A percentile compares a stretch with the other conserved stretches of the same genome.
Conservation (phyloP, 495 filamentous ascomycete genomes). For the Aspergillus cristatus region DNA sequence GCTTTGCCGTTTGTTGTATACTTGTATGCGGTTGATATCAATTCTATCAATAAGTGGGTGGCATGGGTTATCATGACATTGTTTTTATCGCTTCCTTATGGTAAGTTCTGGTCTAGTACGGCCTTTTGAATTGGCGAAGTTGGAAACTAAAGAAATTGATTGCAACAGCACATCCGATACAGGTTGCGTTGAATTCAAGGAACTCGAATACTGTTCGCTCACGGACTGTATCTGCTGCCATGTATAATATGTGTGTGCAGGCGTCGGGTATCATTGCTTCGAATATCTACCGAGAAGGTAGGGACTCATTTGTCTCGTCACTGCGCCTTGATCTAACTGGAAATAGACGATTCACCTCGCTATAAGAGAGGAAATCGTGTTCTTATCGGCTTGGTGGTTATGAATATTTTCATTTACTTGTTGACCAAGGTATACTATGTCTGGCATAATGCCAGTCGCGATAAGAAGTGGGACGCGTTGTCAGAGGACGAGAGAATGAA, state of each 20-base stretch:
- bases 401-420: slow-evolving; percentile 34
- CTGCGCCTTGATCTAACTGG: too few species aligned
- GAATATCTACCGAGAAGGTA: slow-evolving; percentile 51
- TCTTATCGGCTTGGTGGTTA: slow-evolving; percentile 34
- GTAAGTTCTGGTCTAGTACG: slow-evolving; percentile 36
- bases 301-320: too few species aligned
- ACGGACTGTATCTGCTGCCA: slow-evolving; percentile 46
- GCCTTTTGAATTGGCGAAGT: background rate
- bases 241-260: slow-evolving; percentile 47
- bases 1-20: slow-evolving; percentile 47
- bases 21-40: slow-evolving; percentile 37
- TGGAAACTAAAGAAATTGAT: slow-evolving; percentile 3
- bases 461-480: slow-evolving; percentile 22
- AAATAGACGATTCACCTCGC: slow-evolving; percentile 46
- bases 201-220: slow-evolving; percentile 50
- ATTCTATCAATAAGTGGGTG: slow-evolving; percentile 40
- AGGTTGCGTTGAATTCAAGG: slow-evolving; percentile 33
- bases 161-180: slow-evolving; percentile 23
- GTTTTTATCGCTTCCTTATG: slow-evolving; percentile 47
- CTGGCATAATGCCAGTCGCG: slow-evolving; percentile 23
- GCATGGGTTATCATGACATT: slow-evolving; percentile 48
- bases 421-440: slow-evolving; percentile 35
- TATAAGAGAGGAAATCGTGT: slow-evolving; percentile 45
- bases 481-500: slow-evolving; percentile 13
- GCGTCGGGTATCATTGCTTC: slow-evolving; percentile 41